Conservation (phyloP, 805 yeast species). For the Sungouiella blattae region DNA sequence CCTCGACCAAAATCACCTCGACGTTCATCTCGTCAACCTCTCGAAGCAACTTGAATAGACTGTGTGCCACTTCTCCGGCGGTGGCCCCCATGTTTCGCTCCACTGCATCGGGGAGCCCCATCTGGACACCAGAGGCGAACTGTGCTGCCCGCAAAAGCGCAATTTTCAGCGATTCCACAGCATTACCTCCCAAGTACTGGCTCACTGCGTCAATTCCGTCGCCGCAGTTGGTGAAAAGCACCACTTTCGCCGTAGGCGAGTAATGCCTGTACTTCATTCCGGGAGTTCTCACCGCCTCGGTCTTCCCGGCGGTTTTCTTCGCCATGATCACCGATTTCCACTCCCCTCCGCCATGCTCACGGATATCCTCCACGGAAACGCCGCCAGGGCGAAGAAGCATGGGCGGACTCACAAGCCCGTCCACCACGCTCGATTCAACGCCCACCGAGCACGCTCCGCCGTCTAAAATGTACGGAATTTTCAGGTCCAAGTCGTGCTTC, state of each 20-base stretch:
- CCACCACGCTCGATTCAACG: conserved; percentile 90
- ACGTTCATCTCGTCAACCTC: conserved; percentile 69
- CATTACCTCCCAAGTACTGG: conserved; percentile 17
- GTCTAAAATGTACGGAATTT: conserved; percentile 80
- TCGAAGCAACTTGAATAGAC: conserved; percentile 68
- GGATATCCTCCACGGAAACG: conserved; percentile 73
- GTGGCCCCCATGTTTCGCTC: conserved; percentile 41
- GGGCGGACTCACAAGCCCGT: conserved; percentile 84
- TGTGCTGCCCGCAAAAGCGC: conserved; percentile 50
- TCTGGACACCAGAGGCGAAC: conserved; percentile 25
- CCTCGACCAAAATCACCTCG: conserved; percentile 79
- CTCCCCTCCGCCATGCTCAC: conserved; percentile 55
- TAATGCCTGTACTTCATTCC: conserved; percentile 98
- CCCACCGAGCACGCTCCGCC: conserved; percentile 91
- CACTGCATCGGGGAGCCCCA: conserved; percentile 12
- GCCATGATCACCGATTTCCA: conserved; percentile 69
- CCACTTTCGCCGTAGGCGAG: conserved; percentile 83
- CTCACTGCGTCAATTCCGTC: conserved; percentile 38
- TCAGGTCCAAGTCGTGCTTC: conserved; percentile 69
- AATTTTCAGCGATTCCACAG: no score
- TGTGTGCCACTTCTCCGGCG: conserved; percentile 66
- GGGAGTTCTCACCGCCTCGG: conserved; percentile 82
- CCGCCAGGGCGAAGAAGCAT: conserved; percentile 94
- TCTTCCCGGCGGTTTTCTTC: conserved; percentile 57
- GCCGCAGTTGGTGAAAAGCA: conserved; percentile 53